Base-by-base conservation (phyloP, 208 protist species). In the Leptomonas seymouri region DNA sequence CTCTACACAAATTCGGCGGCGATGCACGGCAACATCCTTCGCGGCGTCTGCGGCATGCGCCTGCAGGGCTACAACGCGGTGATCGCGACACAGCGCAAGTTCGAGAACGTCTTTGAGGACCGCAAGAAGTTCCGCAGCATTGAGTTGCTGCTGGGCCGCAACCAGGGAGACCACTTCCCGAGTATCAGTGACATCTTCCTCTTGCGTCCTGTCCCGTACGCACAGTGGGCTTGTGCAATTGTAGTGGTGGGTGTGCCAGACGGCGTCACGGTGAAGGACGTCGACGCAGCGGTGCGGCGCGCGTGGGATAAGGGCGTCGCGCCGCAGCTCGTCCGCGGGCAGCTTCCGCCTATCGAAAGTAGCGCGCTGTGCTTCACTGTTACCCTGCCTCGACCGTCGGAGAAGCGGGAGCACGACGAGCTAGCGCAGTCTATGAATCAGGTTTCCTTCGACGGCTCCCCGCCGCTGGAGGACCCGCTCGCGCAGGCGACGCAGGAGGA, bases 1-100 rank as follows among this genome's bases (percentile, higher is more conserved):
- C 61, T 98, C 21, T 98, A 97, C 76, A 98, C 94, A n/a, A 97
- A 88, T 64, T 97, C 96, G 12, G 85, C 85, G 11, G 96, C 96
- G 0, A 97, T 98, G 91, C 93, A 98, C 70, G 86, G 86, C 51
- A 90, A 89, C 66, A 82, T 96, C 44, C 86, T 98, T 42, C 83
- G 96, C 25, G 84, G 79, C 27, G 67, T 97, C 21, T 91, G 82
- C 51, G 89, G 89, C 28, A 82, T 93, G 69, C 75, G 71, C 18
- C 39, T 74, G 53, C 79, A 89, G 18, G 70, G 79, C 20, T 72
- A 80, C 53, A 97, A 98, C 53, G 80, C 89, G 44, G 78, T 97
- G 11, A 97, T 98, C 45, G 88, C 85, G 23, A 91, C 87, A 1
- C 84, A 94, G 63, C 82, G 91, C 30, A 78, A 78, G 44, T 94